These are phyloP conservation scores for Colletotrichum higginsianum DNA, from an alignment of 2,329 filamentous ascomycete species.

Conservation along the genomic window DNA sequence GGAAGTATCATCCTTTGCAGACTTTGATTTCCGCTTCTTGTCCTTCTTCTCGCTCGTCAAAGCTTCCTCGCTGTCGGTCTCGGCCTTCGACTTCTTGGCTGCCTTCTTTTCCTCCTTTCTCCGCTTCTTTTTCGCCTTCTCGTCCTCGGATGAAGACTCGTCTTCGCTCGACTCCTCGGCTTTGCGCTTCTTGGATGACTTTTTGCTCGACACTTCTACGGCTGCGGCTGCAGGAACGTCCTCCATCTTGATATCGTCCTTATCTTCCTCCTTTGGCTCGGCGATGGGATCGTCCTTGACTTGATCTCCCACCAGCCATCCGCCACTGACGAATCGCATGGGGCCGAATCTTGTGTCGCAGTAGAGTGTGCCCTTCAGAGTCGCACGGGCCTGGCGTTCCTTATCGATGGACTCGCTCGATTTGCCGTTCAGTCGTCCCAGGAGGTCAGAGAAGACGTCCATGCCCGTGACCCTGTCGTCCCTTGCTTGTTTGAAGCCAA, in stretches of 20 bases:
- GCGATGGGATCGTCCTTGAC: conserved; percentile 62
- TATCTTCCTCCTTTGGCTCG: conserved; percentile 44
- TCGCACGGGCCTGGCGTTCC: conserved; percentile 77
- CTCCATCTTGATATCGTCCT: conserved; percentile 45
- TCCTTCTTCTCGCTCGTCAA: conserved; percentile 53
- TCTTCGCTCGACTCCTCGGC: conserved; percentile 53
- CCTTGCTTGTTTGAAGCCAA: conserved; percentile 85
- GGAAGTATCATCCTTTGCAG: conserved; percentile 48
- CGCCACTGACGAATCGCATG: conserved; percentile 91
- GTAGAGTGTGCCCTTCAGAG: conserved; percentile 81
- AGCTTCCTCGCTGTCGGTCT: conserved; percentile 40
- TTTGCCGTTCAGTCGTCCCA: conserved; percentile 92
- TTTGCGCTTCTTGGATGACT: conserved; percentile 64
- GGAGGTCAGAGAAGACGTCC: conserved; percentile 86
- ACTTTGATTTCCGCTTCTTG: conserved; percentile 58
- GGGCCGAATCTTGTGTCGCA: conserved; percentile 82
- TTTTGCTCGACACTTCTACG: conserved; percentile 56
- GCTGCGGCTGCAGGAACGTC: conserved; percentile 45
- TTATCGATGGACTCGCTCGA: conserved; percentile 79
- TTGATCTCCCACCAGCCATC: conserved; percentile 74
- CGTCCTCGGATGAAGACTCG: conserved; percentile 49
- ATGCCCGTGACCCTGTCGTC: conserved; percentile 87
- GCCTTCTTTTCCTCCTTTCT: conserved; percentile 55
- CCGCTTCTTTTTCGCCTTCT: conserved; percentile 56
- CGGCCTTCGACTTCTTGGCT: conserved; percentile 48